phyloP scores from a whole-genome alignment of 306 rosid species.

The Cucurbita maxima region DNA sequence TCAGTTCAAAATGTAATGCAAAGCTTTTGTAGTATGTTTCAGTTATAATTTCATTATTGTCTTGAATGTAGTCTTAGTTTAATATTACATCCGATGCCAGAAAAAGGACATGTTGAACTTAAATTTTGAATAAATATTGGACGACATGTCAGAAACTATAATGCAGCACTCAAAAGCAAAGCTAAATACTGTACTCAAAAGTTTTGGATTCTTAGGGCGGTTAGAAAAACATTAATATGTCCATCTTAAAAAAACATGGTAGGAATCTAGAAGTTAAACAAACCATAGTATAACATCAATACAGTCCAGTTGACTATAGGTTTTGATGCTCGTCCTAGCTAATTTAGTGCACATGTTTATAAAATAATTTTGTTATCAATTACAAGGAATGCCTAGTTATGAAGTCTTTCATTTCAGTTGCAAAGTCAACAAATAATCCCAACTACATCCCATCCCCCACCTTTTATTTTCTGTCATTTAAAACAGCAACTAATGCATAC shows the following conservation, averaged over 20 bases:
- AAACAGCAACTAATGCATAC: slow-evolving; percentile 22
- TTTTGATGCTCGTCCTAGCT: background rate
- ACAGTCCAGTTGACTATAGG: background rate
- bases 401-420: background rate
- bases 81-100: background rate
- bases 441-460: background rate
- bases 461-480: background rate
- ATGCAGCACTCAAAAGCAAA: background rate
- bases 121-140: background rate
- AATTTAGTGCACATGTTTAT: background rate
- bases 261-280: background rate
- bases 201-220: background rate
- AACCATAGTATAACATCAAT: background rate
- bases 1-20: background rate
- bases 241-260: background rate
- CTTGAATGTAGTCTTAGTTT: background rate
- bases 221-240: background rate
- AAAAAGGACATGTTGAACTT: background rate
- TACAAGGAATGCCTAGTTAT: background rate
- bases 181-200: background rate
- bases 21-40: background rate
- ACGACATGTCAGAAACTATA: background rate
- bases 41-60: background rate
- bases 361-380: background rate
- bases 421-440: background rate